Conservation (phyloP, 495 filamentous ascomycete genomes). For the Astrocystis sublimbata region DNA sequence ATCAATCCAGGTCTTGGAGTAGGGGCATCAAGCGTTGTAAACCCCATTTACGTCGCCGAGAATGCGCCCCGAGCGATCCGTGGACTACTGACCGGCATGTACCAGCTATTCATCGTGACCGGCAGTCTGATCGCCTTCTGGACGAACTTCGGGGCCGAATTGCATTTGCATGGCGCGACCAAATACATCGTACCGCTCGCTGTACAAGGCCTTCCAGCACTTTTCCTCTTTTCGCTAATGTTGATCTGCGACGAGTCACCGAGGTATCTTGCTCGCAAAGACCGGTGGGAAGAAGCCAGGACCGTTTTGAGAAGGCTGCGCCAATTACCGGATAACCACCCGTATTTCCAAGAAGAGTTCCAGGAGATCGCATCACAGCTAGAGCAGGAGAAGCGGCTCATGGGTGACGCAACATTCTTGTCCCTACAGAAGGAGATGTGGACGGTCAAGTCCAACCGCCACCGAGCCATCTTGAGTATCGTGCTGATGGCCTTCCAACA, state of each 20-base stretch:
- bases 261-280: conserved; percentile 67
- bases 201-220: conserved; percentile 65
- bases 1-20: conserved; percentile 54
- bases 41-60: conserved; percentile 60
- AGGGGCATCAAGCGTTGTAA: conserved; percentile 61
- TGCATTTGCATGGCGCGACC: conserved; percentile 52
- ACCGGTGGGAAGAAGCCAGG: conserved; percentile 68
- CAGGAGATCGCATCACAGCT: conserved; percentile 66
- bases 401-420: conserved; percentile 62
- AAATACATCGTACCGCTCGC: conserved; percentile 69
- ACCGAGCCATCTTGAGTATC: conserved; percentile 60
- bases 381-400: conserved; percentile 66
- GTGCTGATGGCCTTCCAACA: conserved; percentile 72
- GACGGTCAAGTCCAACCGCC: conserved; percentile 64
- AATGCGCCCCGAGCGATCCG: conserved; percentile 73
- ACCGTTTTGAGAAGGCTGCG: conserved; percentile 57
- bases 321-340: conserved; percentile 56
- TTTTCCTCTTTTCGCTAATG: conserved; percentile 59
- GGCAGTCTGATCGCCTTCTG: conserved; percentile 69
- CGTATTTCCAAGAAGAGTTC: conserved; percentile 66
- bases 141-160: conserved; percentile 59
- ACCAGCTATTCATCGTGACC: conserved; percentile 65
- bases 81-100: conserved; percentile 67
- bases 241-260: conserved; percentile 67
- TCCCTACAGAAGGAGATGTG: conserved; percentile 72